A percentile compares a stretch with the other conserved stretches of the same genome.
These are phyloP conservation scores for Ophiostoma himal-ulmi DNA, from an alignment of 2,329 filamentous ascomycete species.

Conservation along the genomic window DNA sequence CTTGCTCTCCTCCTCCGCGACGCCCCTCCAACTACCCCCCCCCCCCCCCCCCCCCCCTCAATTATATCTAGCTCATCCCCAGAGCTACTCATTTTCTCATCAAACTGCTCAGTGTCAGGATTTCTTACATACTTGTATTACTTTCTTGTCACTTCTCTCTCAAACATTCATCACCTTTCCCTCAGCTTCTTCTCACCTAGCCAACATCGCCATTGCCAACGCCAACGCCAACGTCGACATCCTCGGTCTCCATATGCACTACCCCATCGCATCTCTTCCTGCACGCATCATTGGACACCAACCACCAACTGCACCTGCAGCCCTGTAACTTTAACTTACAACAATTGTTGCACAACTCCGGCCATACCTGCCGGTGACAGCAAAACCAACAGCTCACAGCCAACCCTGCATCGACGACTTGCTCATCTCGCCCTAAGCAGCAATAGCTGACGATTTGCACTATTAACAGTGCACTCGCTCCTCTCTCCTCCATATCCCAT, in stretches of 20 bases:
- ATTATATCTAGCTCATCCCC: neutral
- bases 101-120: neutral
- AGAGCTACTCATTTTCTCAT: neutral
- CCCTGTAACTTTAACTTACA: neutral
- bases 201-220: no score
- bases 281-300: neutral
- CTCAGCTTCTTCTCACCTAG: neutral
- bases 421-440: neutral
- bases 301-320: neutral
- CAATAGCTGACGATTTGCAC: neutral
- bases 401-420: neutral
- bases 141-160: no score
- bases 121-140: no score
- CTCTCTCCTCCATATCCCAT: neutral
- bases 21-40: neutral
- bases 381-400: neutral
- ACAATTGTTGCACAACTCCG: neutral
- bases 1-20: neutral
- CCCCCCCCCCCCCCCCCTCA: neutral
- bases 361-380: neutral
- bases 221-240: neutral
- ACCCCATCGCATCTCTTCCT: neutral
- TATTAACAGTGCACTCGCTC: neutral
- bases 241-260: neutral
- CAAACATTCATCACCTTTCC: no score